phyloP scores from a whole-genome alignment of 441 rosid species.

The Bruguiera hainesii region DNA sequence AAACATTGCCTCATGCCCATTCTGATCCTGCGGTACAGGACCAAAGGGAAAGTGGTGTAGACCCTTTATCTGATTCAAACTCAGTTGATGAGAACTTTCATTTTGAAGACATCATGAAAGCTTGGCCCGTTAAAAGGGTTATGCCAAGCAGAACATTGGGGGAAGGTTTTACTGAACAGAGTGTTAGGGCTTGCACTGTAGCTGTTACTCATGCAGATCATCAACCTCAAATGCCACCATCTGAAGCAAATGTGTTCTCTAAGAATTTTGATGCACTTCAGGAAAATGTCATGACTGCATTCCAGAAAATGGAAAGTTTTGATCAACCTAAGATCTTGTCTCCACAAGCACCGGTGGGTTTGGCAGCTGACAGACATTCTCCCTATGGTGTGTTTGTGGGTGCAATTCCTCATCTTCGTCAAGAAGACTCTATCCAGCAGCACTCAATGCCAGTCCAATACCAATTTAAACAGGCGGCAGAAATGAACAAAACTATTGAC shows the following conservation, averaged over 20 bases:
- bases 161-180: conserved; percentile 42
- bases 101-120: conserved; percentile 34
- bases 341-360: conserved; percentile 24
- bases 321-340: conserved; percentile 27
- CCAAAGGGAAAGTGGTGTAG: conserved; percentile 27
- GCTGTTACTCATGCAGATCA: conserved; percentile 29
- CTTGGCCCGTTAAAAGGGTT: conserved; percentile 25
- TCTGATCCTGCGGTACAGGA: conserved; percentile 49
- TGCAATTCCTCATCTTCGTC: conserved; percentile 26
- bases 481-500: conserved; percentile 22
- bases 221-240: conserved; percentile 29
- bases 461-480: conserved; percentile 34
- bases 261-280: conserved; percentile 28
- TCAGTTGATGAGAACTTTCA: conserved; percentile 44
- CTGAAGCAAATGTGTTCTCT: conserved; percentile 27
- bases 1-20: conserved; percentile 68
- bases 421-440: conserved; percentile 34
- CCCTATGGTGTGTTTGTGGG: conserved; percentile 24
- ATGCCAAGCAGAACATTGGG: conserved; percentile 33
- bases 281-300: conserved; percentile 25
- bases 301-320: conserved; percentile 25
- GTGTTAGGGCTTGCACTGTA: conserved; percentile 26
- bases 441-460: conserved; percentile 25
- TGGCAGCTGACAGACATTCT: conserved; percentile 29
- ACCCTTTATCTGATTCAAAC: conserved; percentile 26